These are phyloP conservation scores for Drosera spatulata DNA, from an alignment of 179 eudicot species.

Conservation along the genomic window DNA sequence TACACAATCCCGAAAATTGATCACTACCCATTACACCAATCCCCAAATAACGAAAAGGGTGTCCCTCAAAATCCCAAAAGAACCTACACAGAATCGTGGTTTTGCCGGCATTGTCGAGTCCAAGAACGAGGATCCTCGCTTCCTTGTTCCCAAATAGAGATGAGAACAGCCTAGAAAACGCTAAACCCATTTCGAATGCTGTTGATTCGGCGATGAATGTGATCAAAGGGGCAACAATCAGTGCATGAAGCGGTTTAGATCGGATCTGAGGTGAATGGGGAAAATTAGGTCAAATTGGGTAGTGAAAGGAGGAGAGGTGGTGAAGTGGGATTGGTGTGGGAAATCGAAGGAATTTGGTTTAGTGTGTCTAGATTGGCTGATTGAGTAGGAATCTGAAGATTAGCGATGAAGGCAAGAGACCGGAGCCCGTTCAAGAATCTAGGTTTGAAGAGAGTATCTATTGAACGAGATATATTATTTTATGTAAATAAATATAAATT, in stretches of 20 bases:
- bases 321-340: too few species aligned
- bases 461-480: too few species aligned
- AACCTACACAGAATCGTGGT: slow-evolving; percentile 87
- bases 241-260: slow-evolving; percentile 6
- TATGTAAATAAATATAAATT: too few species aligned
- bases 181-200: slow-evolving; percentile 23
- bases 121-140: slow-evolving; percentile 97
- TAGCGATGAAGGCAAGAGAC: too few species aligned
- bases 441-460: too few species aligned
- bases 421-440: too few species aligned
- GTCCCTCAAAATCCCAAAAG: not conserved
- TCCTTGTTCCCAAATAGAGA: slow-evolving; percentile 83
- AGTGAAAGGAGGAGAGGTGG: too few species aligned
- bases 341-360: too few species aligned
- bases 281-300: not conserved
- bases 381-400: too few species aligned
- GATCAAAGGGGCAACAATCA: slow-evolving; percentile 1
- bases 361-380: too few species aligned
- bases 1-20: slow-evolving; percentile 10
- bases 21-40: slow-evolving; percentile 17
- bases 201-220: not conserved
- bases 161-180: slow-evolving; percentile 74
- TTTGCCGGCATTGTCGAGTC: slow-evolving; percentile 98
- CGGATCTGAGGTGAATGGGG: not conserved
- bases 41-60: slow-evolving; percentile 7